Conservation (phyloP, 345 rosid species). For the Gossypium anomalum region DNA sequence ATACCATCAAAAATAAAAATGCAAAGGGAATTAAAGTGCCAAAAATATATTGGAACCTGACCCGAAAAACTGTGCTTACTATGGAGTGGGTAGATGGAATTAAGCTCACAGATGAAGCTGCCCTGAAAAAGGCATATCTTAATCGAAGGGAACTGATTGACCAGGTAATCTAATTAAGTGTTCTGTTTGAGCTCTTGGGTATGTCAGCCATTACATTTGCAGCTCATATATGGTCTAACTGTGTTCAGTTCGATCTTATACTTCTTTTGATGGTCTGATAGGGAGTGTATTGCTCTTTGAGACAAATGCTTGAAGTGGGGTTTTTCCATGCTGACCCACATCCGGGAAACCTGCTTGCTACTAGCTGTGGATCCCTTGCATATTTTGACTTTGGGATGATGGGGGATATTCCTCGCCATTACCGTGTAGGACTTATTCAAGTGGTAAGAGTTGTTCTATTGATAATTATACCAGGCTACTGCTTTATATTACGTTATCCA, state of each 20-base stretch:
- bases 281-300: conserved; percentile 90
- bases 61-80: conserved; percentile 81
- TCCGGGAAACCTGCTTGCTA: conserved; percentile 97
- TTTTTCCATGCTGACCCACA: conserved; percentile 99
- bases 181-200: background rate
- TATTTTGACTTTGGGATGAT: conserved; percentile 88
- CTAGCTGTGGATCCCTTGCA: conserved; percentile 63
- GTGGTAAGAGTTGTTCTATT: conserved; percentile 47
- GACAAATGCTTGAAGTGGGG: conserved; percentile 93
- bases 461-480: background rate
- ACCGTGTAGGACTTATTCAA: conserved; percentile 91
- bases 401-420: conserved; percentile 83
- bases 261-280: conserved; percentile 24
- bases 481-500: background rate
- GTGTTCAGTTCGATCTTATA: background rate
- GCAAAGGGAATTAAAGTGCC: conserved; percentile 68
- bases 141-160: conserved; percentile 77
- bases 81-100: conserved; percentile 99
- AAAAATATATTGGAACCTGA: conserved; percentile 79
- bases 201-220: background rate
- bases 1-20: conserved; percentile 31
- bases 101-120: conserved; percentile 75
- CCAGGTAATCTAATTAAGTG: conserved; percentile 43
- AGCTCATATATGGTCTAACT: background rate
- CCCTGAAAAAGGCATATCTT: conserved; percentile 51